These are phyloP conservation scores for Poa annua DNA, from an alignment of 176 grass and related monocot species.

Conservation along the genomic window DNA sequence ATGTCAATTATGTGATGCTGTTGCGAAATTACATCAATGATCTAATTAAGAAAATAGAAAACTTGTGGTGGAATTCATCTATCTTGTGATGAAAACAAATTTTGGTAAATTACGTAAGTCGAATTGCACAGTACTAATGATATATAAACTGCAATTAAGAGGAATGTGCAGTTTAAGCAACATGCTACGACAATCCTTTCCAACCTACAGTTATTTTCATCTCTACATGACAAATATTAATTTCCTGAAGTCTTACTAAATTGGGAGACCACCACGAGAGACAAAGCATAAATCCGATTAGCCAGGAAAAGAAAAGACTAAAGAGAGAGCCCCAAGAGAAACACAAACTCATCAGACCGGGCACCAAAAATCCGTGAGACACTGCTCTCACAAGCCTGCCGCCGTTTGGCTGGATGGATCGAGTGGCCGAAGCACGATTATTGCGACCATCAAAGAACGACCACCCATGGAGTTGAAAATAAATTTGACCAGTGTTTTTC, in stretches of 20 bases:
- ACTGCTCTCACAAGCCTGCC: background rate
- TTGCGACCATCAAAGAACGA: background rate
- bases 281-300: background rate
- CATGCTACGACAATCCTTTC: background rate
- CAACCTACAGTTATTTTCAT: background rate
- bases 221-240: background rate
- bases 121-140: background rate
- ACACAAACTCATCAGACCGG: background rate
- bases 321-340: background rate
- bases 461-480: background rate
- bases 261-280: background rate
- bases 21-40: background rate
- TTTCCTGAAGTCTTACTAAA: background rate
- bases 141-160: conserved; percentile 2
- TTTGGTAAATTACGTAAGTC: background rate
- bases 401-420: background rate
- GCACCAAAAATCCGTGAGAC: background rate
- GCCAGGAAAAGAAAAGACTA: background rate
- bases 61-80: background rate
- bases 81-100: background rate
- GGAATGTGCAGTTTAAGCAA: background rate
- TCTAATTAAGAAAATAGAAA: background rate
- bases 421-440: background rate
- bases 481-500: background rate
- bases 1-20: conserved; percentile 9